Evolutionary conservation across 768 basidiomycete genomes (phyloP).

Genomic region (Termitomyces heimii): DNA sequence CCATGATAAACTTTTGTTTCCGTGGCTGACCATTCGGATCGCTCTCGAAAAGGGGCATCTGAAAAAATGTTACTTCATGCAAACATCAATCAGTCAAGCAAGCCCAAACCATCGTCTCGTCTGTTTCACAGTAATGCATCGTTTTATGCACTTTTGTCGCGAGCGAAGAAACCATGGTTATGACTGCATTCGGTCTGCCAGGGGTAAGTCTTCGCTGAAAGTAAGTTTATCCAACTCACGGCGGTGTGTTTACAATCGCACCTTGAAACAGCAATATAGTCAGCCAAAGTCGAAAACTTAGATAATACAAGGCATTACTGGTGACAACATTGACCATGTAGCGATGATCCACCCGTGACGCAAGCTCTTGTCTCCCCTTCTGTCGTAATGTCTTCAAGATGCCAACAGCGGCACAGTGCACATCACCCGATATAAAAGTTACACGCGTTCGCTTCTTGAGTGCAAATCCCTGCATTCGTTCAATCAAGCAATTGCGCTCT

Average conservation of each 20-base stretch:
- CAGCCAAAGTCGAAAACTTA: background rate
- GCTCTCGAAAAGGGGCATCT: conserved; percentile 72
- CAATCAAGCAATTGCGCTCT: conserved; percentile 88
- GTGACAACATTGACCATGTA: conserved; percentile 91
- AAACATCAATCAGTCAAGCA: background rate
- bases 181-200: conserved; percentile 63
- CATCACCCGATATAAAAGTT: conserved; percentile 89
- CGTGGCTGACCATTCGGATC: conserved; percentile 75
- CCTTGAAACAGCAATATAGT: conserved; percentile 28
- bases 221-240: conserved; percentile 40
- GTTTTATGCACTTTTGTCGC: conserved; percentile 83
- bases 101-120: conserved; percentile 72
- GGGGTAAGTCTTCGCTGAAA: background rate
- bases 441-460: conserved; percentile 58
- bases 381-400: conserved; percentile 61
- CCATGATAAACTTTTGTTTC: conserved; percentile 82
- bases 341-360: conserved; percentile 60
- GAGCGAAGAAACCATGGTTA: conserved; percentile 75
- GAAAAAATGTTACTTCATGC: background rate
- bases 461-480: conserved; percentile 73
- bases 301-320: conserved; percentile 32
- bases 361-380: conserved; percentile 42
- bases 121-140: conserved; percentile 74
- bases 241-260: conserved; percentile 93
- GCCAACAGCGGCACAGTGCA: conserved; percentile 86